Evolutionary conservation across 768 basidiomycete genomes (phyloP).

Genomic region (Kwoniella bestiolae): DNA sequence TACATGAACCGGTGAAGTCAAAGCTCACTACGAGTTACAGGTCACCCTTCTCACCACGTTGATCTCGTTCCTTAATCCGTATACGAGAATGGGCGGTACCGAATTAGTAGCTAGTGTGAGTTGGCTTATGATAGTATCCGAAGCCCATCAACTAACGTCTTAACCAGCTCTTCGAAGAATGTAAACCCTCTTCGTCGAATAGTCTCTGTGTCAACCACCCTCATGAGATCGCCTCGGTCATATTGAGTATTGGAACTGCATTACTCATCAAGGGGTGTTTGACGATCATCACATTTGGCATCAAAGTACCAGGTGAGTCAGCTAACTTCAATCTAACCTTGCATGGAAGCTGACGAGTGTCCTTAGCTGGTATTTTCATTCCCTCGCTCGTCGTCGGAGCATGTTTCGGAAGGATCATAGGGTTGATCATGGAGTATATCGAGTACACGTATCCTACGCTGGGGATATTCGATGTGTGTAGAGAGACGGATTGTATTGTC

Average conservation of each 20-base stretch:
- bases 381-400: slow-evolving; percentile 92
- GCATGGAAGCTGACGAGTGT: not conserved
- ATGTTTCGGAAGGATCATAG: slow-evolving; percentile 85
- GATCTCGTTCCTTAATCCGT: slow-evolving; percentile 84
- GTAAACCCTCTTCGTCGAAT: slow-evolving; percentile 65
- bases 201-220: slow-evolving; percentile 69
- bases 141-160: not conserved
- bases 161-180: slow-evolving; percentile 69
- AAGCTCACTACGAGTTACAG: slow-evolving; percentile 57
- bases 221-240: slow-evolving; percentile 66
- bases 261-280: slow-evolving; percentile 79
- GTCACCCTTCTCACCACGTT: slow-evolving; percentile 77
- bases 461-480: slow-evolving; percentile 69
- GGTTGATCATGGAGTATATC: slow-evolving; percentile 76
- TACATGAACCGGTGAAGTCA: slow-evolving; percentile 6
- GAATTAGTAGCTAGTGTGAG: slow-evolving; percentile 89
- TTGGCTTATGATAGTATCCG: slow-evolving; percentile 7
- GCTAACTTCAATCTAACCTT: not conserved
- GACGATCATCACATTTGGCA: slow-evolving; percentile 89
- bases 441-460: slow-evolving; percentile 68
- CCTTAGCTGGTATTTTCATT: slow-evolving; percentile 92
- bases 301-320: slow-evolving; percentile 60
- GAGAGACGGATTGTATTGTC: slow-evolving; percentile 73
- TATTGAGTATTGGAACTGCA: slow-evolving; percentile 70
- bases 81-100: slow-evolving; percentile 90